Percentiles rank a stretch among this genome's conserved stretches.
Evolutionary conservation across 208 protist species (phyloP).

Genomic region (Acanthamoeba sp.): DNA sequence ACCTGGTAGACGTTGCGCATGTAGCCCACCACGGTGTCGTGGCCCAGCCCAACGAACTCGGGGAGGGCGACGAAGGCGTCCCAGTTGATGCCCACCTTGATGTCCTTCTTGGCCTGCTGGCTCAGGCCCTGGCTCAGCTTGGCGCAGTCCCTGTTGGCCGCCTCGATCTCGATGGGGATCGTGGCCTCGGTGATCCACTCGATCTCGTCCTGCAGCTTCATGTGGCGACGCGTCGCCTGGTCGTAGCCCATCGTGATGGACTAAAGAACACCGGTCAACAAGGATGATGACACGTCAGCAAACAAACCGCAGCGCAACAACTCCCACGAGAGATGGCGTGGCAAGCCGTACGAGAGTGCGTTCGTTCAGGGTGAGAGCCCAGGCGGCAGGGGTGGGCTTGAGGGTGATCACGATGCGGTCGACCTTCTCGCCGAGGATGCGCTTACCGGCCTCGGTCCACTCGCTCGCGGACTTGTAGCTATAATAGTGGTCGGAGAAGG

Average conservation of each 20-base stretch:
- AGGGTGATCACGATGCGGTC: slow-evolving; percentile 33
- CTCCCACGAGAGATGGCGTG: not conserved
- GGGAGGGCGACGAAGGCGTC: slow-evolving; percentile 23
- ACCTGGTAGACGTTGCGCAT: slow-evolving; percentile 51
- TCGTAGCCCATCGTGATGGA: slow-evolving; percentile 58
- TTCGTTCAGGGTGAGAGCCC: not conserved
- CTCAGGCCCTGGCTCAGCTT: not conserved
- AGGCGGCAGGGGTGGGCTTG: not conserved
- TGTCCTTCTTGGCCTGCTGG: slow-evolving; percentile 3
- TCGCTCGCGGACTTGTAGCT: not conserved
- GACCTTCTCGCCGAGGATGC: slow-evolving; percentile 57
- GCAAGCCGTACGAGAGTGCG: slow-evolving; percentile 69
- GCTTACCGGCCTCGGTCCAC: slow-evolving; percentile 49
- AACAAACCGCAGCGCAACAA: not conserved
- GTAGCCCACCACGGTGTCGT: slow-evolving; percentile 44
- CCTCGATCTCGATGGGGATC: slow-evolving; percentile 70
- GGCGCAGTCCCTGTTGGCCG: not conserved
- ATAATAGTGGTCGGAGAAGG: not conserved
- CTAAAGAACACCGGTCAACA: not conserved
- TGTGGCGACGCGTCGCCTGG: not conserved
- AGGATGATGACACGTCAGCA: not conserved
- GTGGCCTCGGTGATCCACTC: slow-evolving; percentile 63
- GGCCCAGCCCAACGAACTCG: not conserved
- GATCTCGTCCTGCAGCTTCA: slow-evolving; percentile 30
- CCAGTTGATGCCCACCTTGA: slow-evolving; percentile 36